Percentiles rank a stretch among this genome's conserved stretches.
Conservation (phyloP, 1,139 yeast species). For the Entelexis sorbosivorans region DNA sequence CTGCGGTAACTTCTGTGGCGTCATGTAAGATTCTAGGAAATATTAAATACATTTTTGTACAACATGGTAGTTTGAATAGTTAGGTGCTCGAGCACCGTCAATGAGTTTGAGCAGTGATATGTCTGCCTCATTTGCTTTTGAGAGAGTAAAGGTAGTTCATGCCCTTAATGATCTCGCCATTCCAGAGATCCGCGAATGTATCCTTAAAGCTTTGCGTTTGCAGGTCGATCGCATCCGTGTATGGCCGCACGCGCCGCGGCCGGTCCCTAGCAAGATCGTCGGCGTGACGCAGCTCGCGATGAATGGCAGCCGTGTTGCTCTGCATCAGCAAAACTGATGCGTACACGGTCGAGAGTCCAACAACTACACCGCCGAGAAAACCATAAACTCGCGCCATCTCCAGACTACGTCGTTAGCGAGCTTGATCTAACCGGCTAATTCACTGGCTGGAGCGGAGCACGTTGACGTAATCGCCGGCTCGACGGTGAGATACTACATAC, state of each 20-base stretch:
- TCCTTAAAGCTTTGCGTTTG: conserved; percentile 42
- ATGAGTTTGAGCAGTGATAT: not conserved
- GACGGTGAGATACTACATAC: not conserved
- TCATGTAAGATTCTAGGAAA: not conserved
- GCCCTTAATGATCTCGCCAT: conserved; percentile 55
- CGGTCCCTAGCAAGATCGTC: conserved; percentile 24
- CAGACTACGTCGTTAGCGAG: not conserved
- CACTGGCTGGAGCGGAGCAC: not conserved
- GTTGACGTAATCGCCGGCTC: not conserved
- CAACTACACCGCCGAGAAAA: conserved; percentile 55
- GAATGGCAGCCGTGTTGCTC: conserved; percentile 39
- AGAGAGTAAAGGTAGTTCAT: conserved; percentile 55
- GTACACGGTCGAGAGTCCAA: conserved; percentile 56
- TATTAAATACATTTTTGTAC: not conserved
- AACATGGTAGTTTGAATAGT: not conserved
- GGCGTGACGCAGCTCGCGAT: conserved; percentile 41
- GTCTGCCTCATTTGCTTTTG: conserved; percentile 30
- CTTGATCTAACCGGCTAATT: not conserved
- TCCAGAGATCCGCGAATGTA: conserved; percentile 73
- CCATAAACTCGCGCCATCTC: conserved; percentile 55
- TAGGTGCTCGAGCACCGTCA: not conserved
- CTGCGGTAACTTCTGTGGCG: not conserved
- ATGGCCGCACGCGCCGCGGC: conserved; percentile 22
- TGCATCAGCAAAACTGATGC: conserved; percentile 51
- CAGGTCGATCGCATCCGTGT: conserved; percentile 31